Evolutionary conservation across 129 eudicot species (phyloP).

Genomic region (Pulicaria dysenterica): DNA sequence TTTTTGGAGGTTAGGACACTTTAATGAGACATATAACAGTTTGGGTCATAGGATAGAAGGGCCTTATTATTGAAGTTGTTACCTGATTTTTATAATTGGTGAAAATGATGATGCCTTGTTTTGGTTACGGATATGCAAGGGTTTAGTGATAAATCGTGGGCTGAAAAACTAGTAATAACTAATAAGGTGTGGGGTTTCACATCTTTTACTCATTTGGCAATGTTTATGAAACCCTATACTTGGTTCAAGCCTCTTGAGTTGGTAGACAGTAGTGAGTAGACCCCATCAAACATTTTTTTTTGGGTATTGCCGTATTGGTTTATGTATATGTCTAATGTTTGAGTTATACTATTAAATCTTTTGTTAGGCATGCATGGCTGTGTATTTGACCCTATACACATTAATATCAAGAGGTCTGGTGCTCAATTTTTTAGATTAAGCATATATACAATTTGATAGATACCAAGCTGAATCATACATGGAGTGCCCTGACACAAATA

Average conservation of each 20-base stretch:
- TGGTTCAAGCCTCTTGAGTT: background rate
- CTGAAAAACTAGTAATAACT: background rate
- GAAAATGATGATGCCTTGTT: constrained; percentile 13
- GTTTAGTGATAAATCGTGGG: background rate
- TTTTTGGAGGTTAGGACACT: background rate
- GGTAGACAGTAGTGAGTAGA: background rate
- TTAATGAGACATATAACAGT: background rate
- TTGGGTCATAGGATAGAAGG: constrained; percentile 16
- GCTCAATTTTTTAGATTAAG: background rate
- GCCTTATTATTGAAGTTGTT: background rate
- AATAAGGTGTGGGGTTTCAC: background rate
- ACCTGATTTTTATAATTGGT: background rate
- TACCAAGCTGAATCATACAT: background rate
- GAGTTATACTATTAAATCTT: background rate
- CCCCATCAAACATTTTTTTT: background rate
- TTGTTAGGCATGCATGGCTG: constrained; percentile 5
- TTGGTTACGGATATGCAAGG: constrained; percentile 9
- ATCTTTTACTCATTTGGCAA: background rate
- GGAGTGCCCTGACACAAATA: background rate
- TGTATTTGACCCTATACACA: background rate
- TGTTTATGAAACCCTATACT: background rate
- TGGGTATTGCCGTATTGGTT: background rate
- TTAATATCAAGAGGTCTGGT: background rate
- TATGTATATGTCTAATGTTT: constrained; percentile 14
- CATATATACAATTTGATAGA: constrained; percentile 1